Evolutionary conservation across 2,329 filamentous ascomycete species (phyloP), one percentile per base, ranked within the genome.

Genomic region (Fonsecaea pedrosoi): DNA sequence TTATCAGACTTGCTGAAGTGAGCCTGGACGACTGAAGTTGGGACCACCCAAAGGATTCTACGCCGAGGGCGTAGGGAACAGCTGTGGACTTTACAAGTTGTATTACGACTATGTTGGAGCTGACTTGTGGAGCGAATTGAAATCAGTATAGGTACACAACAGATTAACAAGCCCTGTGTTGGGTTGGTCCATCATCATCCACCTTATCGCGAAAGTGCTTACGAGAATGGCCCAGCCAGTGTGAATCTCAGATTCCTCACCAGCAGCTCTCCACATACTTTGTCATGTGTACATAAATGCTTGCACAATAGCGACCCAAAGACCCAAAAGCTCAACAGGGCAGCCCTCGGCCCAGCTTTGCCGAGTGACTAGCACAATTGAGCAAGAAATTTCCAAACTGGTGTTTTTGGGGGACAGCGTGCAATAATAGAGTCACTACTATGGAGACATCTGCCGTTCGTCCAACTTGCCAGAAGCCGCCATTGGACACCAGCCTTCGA

Each of bases 101-200:
- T 50, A 50, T 50, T 50, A 50, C 45, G 18, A 50, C 45, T 21
- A 50, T n/a, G 45, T 21, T 50, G 45, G 45, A 50, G 18, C 45
- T 25, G 25, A 50, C 3, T 10, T 50, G 45, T 50, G 45, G 45
- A 25, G 18, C 9, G 45, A 50, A 25, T 25, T 25, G 45, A 50
- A 50, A 25, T 50, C 8, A 50, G 25, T 25, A 25, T 25, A 25
- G 9, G 10, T 25, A 2, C 7, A 10, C 18, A 25, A 12, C 21
- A 25, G 45, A 50, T 50, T 9, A 50, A 13, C 45, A 50, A 25
- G 18, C 18, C 18, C 6, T 50, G 18, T 21, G 18, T 5, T 12
- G 45, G 18, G 21, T 10, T 10, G 45, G 8, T 12, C 25, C 18
- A 25, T 10, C 45, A 50, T 45, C n/a, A 45, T 18, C 45, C 45